Percentiles rank a stretch among this genome's conserved stretches.
These are phyloP conservation scores for Phytophthora ramorum DNA, from an alignment of 352 stramenopile species.

Conservation along the genomic window DNA sequence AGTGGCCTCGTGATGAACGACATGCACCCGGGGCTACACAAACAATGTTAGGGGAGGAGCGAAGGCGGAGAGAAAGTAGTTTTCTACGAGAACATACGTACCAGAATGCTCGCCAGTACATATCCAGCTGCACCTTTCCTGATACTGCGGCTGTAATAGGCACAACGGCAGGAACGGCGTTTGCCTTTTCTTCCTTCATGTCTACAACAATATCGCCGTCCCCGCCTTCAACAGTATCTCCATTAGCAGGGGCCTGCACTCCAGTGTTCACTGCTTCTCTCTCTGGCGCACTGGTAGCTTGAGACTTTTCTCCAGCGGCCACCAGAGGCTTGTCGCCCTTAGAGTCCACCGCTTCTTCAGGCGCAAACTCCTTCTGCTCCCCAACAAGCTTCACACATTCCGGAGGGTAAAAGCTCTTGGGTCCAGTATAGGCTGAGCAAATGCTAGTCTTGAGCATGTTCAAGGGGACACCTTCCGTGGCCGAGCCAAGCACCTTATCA, in stretches of 20 bases:
- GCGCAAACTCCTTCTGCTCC: conserved; percentile 58
- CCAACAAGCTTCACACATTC: conserved; percentile 62
- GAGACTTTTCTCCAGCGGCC: conserved; percentile 18
- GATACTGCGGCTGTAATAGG: conserved; percentile 5
- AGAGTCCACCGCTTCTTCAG: conserved; percentile 35
- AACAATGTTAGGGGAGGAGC: conserved; percentile 2
- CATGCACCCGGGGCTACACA: conserved; percentile 68
- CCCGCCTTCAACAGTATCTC: conserved; percentile 23
- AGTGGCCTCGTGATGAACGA: conserved; percentile 74
- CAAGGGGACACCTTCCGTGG: conserved; percentile 62
- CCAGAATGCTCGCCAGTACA: conserved; percentile 87
- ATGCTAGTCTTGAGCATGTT: conserved; percentile 65
- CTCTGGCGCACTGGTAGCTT: conserved; percentile 6
- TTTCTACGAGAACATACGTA: conserved; percentile 30
- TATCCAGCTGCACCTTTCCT: conserved; percentile 68
- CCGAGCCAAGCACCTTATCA: conserved; percentile 62
- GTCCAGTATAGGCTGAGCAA: conserved; percentile 73
- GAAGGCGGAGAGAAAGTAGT: not conserved
- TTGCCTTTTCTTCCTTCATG: conserved; percentile 47
- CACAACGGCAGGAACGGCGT: conserved; percentile 8
- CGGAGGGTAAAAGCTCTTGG: conserved; percentile 66
- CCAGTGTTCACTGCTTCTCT: conserved; percentile 10
- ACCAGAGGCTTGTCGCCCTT: conserved; percentile 24
- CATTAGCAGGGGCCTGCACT: conserved; percentile 19
- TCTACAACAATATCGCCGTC: conserved; percentile 43